Conservation (phyloP, 306 rosid species). For the Ormosia semicastrata region DNA sequence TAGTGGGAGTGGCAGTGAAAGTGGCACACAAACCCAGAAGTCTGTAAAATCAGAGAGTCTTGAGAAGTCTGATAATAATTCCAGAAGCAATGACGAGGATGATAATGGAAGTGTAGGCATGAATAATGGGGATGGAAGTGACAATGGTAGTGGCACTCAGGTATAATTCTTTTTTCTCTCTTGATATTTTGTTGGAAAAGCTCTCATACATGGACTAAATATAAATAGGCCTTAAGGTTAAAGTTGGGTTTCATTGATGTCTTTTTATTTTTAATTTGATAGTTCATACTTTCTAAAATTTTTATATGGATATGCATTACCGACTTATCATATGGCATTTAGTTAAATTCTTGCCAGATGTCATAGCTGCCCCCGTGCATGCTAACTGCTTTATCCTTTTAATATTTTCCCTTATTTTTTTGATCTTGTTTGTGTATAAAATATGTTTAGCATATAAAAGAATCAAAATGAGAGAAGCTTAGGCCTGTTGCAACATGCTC, state of each 20-base stretch:
- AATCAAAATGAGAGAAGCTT: background rate
- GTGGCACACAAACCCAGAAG: conserved; percentile 79
- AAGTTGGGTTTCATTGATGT: background rate
- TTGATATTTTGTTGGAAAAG: conserved; percentile 17
- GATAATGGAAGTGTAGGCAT: conserved; percentile 61
- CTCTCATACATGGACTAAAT: background rate
- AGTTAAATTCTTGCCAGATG: background rate
- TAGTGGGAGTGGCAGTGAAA: conserved; percentile 91
- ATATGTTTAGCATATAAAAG: background rate
- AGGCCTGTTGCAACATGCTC: background rate
- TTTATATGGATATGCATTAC: background rate
- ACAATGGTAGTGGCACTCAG: conserved; percentile 90
- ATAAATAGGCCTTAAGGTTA: background rate
- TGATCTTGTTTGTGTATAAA: background rate
- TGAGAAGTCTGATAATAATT: conserved; percentile 56
- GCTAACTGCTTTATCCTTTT: background rate
- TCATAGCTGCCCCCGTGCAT: background rate
- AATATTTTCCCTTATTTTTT: background rate
- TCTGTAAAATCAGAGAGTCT: conserved; percentile 69
- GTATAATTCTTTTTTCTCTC: conserved; percentile 35
- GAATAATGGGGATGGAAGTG: conserved; percentile 70
- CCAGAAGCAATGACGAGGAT: conserved; percentile 73
- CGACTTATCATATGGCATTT: background rate
- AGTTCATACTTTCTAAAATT: background rate
- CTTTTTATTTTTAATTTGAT: background rate